A percentile compares a stretch with the other conserved stretches of the same genome.
phyloP scores from a whole-genome alignment of 129 eudicot species.

The Arctium lappa region DNA sequence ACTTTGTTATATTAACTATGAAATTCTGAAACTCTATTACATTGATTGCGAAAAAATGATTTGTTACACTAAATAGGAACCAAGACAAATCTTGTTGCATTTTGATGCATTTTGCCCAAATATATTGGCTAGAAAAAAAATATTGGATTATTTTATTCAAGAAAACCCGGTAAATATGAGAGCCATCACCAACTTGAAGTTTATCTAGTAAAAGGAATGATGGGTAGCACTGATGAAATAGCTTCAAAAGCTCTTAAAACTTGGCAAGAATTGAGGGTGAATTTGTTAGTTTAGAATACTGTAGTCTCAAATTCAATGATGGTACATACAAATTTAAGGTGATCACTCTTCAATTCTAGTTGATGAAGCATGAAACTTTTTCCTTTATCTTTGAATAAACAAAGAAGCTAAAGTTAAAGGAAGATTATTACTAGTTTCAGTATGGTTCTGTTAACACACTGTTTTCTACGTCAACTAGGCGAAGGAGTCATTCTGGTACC shows the following conservation, averaged over 20 bases:
- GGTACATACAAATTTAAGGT: neutral
- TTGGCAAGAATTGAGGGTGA: neutral
- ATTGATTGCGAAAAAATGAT: neutral
- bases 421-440: neutral
- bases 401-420: neutral
- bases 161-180: neutral
- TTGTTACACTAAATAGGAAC: neutral
- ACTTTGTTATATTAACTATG: neutral
- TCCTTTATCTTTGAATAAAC: neutral
- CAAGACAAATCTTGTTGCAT: neutral
- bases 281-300: neutral
- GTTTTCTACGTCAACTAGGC: conserved; percentile 40
- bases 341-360: neutral
- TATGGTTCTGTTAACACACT: neutral
- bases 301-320: neutral
- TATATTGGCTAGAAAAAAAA: neutral
- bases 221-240: neutral
- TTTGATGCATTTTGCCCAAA: neutral
- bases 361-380: neutral
- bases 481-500: conserved; percentile 68
- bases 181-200: neutral
- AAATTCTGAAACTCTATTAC: neutral
- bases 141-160: neutral
- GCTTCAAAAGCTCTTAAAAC: neutral
- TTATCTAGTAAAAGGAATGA: neutral